Percentiles rank a stretch among this genome's conserved stretches.
Conservation (phyloP, 2,329 filamentous ascomycete species). For the Sordariomycetes sp. region DNA sequence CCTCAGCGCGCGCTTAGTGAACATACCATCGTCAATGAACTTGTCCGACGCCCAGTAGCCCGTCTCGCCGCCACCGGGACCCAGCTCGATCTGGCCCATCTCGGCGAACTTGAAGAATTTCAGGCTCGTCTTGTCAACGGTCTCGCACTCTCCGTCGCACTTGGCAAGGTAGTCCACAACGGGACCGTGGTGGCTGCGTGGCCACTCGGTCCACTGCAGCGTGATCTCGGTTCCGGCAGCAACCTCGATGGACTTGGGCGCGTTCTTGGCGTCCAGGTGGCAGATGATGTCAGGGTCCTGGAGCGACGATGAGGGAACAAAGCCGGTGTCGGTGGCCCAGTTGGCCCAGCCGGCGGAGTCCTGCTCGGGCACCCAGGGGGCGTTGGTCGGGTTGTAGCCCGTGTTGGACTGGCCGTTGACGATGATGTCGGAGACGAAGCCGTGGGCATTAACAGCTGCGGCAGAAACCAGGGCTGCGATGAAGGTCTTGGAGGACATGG, state of each 20-base stretch:
- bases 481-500: slow-evolving; percentile 2
- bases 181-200: slow-evolving; percentile 48
- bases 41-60: slow-evolving; percentile 19
- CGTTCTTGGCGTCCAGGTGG: slow-evolving; percentile 23
- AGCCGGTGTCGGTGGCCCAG: slow-evolving; percentile 16
- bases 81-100: slow-evolving; percentile 36
- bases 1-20: too few species aligned
- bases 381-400: slow-evolving; percentile 7
- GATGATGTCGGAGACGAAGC: slow-evolving; percentile 6
- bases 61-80: slow-evolving; percentile 30
- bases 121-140: slow-evolving; percentile 37
- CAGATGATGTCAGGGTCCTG: slow-evolving; percentile 26
- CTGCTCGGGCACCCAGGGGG: slow-evolving; percentile 3
- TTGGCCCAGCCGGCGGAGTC: slow-evolving; percentile 7
- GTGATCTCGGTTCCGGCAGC: slow-evolving; percentile 10
- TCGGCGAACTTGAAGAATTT: slow-evolving; percentile 52
- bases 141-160: slow-evolving; percentile 37
- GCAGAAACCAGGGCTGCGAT: slow-evolving; percentile 3
- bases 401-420: slow-evolving; percentile 3
- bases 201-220: slow-evolving; percentile 52
- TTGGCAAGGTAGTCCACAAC: slow-evolving; percentile 50
- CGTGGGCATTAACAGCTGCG: slow-evolving; percentile 6
- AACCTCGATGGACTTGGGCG: slow-evolving; percentile 8
- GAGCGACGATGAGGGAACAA: slow-evolving; percentile 28
- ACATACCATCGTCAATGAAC: slow-evolving; percentile 1